Conservation (phyloP, 2,329 filamentous ascomycete species). For the Xylaria sp. region DNA sequence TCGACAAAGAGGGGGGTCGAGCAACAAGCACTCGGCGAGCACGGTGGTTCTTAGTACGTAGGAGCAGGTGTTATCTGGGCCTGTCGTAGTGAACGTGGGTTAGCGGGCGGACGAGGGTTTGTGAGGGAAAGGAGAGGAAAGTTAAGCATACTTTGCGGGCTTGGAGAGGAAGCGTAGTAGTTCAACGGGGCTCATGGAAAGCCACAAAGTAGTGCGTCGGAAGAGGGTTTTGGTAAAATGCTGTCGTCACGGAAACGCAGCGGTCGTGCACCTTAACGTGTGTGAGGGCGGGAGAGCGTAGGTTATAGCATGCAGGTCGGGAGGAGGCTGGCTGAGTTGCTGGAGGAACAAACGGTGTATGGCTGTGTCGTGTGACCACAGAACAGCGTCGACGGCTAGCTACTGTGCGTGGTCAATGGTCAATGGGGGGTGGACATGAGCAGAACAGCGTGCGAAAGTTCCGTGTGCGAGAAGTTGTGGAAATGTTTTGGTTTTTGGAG, state of each 20-base stretch:
- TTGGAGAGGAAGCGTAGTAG: conserved; percentile 92
- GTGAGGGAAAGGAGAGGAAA: background rate
- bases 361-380: conserved; percentile 31
- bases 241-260: conserved; percentile 27
- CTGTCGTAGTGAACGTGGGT: conserved; percentile 42
- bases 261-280: conserved; percentile 19
- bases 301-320: conserved; percentile 7
- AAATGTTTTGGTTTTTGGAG: conserved; percentile 15
- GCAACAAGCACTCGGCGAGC: conserved; percentile 6
- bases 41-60: too few relatives aligned
- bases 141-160: conserved; percentile 78
- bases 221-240: conserved; percentile 33
- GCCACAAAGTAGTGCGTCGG: conserved; percentile 40
- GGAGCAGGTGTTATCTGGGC: conserved; percentile 64
- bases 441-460: background rate
- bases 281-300: background rate
- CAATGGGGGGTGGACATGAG: background rate
- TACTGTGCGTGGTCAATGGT: background rate
- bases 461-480: conserved; percentile 13
- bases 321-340: background rate
- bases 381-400: background rate
- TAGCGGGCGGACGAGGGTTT: background rate
- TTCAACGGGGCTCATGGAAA: conserved; percentile 90
- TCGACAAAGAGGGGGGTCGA: conserved; percentile 24
- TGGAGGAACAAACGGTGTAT: background rate